Base-by-base conservation (phyloP, 2,329 filamentous ascomycete species). In the Cladobotryum mycophilum region DNA sequence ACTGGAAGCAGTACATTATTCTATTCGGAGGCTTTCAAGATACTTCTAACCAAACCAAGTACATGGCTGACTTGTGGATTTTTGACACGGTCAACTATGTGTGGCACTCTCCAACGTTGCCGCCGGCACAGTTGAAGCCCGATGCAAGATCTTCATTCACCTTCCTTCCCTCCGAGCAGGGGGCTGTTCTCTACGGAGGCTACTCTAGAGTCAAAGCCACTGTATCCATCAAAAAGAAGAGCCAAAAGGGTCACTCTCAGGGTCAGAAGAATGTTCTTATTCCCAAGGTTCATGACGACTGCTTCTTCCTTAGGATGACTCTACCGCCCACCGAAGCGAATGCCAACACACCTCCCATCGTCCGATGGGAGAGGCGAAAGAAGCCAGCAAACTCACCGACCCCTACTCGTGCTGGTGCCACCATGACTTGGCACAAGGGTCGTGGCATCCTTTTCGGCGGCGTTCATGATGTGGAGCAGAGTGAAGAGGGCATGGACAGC, bases 1-100 rank as follows among this genome's bases (percentile, higher is more conserved):
- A 89, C 67, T 97, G 83, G 78, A 97, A 97, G 72, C 89, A 96
- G 65, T 97, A 96, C 69, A 90, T 99, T 55, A 81, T 99, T 52
- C 76, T 99, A 1, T 97, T 96, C 64, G 93, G 93, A 52, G 93
- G 93, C 1, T 99, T 99, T 67, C 93, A 99, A 70, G 93, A 97
- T 66, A 97, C 92, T 1, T 92, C 89, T 9, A 89, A 95, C 66
- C 86, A 91, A 66, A 97, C 92, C 5, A 95, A 91, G 65, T 99
- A 99, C 66, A 72, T 99, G 14, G 84, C 86, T 37, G 93, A 99
- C 67, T 73, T 97, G 35, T 99, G 93, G 92, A 79, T 97, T 48
- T 99, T 96, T 68, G 93, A 99, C 69, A 95, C 89, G 33, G 70
- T 86, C 61, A 89, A 86, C 64, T 96, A 88, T 65, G 78, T 82